A percentile compares a stretch with the other conserved stretches of the same genome.
Conservation (phyloP, 2,329 filamentous ascomycete genomes). For the Paradendryphiella salina region DNA sequence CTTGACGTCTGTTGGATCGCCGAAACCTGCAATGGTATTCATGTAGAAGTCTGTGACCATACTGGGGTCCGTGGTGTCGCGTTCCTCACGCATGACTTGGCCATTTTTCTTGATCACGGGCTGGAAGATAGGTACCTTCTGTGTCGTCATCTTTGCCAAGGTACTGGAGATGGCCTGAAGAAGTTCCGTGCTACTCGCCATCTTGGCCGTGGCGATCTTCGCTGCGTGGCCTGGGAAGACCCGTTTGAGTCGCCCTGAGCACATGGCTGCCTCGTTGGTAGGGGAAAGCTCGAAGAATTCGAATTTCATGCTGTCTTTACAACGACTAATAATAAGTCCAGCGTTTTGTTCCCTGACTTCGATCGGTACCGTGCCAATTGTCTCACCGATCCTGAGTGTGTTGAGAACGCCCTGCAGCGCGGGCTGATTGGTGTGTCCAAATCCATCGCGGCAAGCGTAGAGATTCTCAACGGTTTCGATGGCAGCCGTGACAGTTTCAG, state of each 20-base stretch:
- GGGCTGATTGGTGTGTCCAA: conserved; percentile 18
- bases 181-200: conserved; percentile 21
- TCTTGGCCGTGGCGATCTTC: conserved; percentile 31
- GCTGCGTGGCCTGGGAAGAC: conserved; percentile 52
- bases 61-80: conserved; percentile 56
- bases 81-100: conserved; percentile 45
- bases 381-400: conserved; percentile 21
- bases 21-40: conserved; percentile 46
- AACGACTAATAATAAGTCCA: conserved; percentile 48
- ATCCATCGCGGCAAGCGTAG: conserved; percentile 1
- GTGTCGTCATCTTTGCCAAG: conserved; percentile 45
- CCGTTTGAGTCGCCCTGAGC: conserved; percentile 49
- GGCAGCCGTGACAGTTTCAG: conserved; percentile 8
- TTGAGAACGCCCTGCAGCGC: conserved; percentile 12
- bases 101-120: conserved; percentile 48
- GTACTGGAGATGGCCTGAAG: conserved; percentile 33
- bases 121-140: conserved; percentile 42
- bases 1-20: conserved; percentile 21
- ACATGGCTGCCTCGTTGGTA: conserved; percentile 45
- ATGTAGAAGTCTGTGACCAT: conserved; percentile 59
- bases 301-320: conserved; percentile 36
- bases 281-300: conserved; percentile 56
- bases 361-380: conserved; percentile 37
- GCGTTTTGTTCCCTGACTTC: conserved; percentile 55
- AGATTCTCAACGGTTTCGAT: conserved; percentile 24